A percentile compares a stretch with the other conserved stretches of the same genome.
These are phyloP conservation scores for Rhodamnia argentea DNA, from an alignment of 345 rosid genomes.

Conservation along the genomic window DNA sequence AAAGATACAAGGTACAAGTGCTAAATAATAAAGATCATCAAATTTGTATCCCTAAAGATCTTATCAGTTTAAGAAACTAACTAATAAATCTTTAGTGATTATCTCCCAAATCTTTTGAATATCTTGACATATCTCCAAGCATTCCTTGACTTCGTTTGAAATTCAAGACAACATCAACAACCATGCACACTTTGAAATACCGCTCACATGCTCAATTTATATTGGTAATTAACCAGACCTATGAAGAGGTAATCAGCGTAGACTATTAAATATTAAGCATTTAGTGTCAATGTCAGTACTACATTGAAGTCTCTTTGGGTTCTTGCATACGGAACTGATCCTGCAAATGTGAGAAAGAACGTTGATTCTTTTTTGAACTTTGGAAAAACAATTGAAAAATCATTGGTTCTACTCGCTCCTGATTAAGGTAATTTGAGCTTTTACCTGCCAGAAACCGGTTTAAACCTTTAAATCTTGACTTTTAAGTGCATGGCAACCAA, in stretches of 20 bases:
- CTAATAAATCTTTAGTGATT: too few species aligned
- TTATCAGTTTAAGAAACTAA: too few species aligned
- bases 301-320: not conserved
- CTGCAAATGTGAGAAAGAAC: slow-evolving; percentile 14
- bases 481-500: not conserved
- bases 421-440: slow-evolving; percentile 13
- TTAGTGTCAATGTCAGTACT: not conserved
- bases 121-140: too few species aligned
- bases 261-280: not conserved
- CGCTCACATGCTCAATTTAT: not conserved
- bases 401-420: slow-evolving; percentile 21
- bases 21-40: too few species aligned
- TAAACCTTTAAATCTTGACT: not conserved
- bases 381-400: slow-evolving; percentile 32
- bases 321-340: slow-evolving; percentile 34
- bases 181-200: not conserved
- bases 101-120: too few species aligned
- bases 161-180: too few species aligned
- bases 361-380: slow-evolving; percentile 24
- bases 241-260: not conserved
- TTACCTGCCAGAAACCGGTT: not conserved
- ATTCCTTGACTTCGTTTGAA: too few species aligned
- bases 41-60: too few species aligned
- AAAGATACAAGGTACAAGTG: too few species aligned
- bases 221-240: not conserved